phyloP scores from a whole-genome alignment of 345 rosid genomes.

The Populus ilicifolia region DNA sequence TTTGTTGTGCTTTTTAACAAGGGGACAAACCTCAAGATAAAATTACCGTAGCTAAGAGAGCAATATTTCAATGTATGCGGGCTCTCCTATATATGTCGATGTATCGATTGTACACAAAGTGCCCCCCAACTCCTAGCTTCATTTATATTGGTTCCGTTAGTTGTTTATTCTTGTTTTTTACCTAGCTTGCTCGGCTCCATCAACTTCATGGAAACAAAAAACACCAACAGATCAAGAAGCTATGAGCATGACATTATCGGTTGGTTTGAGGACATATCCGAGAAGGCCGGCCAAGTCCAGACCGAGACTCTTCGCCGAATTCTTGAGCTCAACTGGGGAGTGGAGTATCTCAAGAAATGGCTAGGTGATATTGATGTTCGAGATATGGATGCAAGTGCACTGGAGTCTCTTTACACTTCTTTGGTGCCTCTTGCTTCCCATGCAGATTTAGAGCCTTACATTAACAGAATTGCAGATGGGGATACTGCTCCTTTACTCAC shows the following conservation, averaged over 20 bases:
- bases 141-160: neutral
- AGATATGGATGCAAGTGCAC: constrained; percentile 49
- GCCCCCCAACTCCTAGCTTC: neutral
- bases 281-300: constrained; percentile 52
- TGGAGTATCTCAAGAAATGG: constrained; percentile 67
- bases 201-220: neutral
- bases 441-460: constrained; percentile 75
- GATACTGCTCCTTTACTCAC: constrained; percentile 72
- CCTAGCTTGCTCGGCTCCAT: neutral
- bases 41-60: neutral
- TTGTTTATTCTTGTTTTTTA: neutral
- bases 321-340: constrained; percentile 53
- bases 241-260: constrained; percentile 41
- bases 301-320: constrained; percentile 66
- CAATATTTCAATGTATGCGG: constrained; percentile 13
- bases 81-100: neutral
- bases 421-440: constrained; percentile 78
- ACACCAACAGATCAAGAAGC: constrained; percentile 16
- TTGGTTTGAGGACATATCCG: constrained; percentile 63
- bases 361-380: constrained; percentile 43
- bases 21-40: neutral
- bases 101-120: neutral
- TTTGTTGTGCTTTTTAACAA: neutral
- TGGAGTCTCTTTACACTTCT: constrained; percentile 67
- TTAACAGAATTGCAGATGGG: constrained; percentile 82